Percentiles rank a stretch among this genome's conserved stretches.
Conservation (phyloP, 2,329 filamentous ascomycete genomes). For the Sporothrix brasiliensis region DNA sequence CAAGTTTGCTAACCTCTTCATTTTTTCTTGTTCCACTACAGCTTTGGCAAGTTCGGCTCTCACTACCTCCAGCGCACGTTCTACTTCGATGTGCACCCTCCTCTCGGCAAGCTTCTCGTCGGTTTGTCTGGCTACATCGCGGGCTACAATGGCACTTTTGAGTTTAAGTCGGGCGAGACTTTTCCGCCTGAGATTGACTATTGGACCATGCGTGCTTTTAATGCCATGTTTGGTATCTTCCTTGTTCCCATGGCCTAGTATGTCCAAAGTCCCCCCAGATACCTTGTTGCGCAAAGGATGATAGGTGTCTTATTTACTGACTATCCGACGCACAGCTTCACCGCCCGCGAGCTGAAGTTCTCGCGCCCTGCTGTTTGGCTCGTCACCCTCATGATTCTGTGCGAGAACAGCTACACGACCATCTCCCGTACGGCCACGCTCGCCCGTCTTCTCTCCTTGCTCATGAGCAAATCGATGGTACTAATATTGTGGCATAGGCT, state of each 20-base stretch:
- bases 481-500: constrained; percentile 45
- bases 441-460: neutral
- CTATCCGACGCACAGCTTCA: constrained; percentile 56
- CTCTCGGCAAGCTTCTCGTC: constrained; percentile 97
- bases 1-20: constrained; percentile 27
- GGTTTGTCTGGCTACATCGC: constrained; percentile 94
- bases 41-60: constrained; percentile 96
- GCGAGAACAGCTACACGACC: constrained; percentile 98
- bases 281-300: neutral
- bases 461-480: neutral
- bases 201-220: constrained; percentile 98
- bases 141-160: constrained; percentile 98
- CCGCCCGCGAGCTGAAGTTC: constrained; percentile 86
- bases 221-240: constrained; percentile 88
- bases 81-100: constrained; percentile 88
- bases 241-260: constrained; percentile 88
- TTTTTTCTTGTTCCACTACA: constrained; percentile 43
- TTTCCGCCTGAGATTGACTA: constrained; percentile 95
- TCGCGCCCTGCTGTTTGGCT: constrained; percentile 89
- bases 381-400: constrained; percentile 93
- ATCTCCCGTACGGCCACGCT: constrained; percentile 68
- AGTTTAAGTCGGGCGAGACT: constrained; percentile 97
- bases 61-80: constrained; percentile 99
- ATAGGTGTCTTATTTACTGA: neutral
- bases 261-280: constrained; percentile 13